Percentiles rank a stretch among this genome's conserved stretches.
Conservation (phyloP, 2,329 filamentous ascomycete species). For the Talaromyces rugulosus region DNA sequence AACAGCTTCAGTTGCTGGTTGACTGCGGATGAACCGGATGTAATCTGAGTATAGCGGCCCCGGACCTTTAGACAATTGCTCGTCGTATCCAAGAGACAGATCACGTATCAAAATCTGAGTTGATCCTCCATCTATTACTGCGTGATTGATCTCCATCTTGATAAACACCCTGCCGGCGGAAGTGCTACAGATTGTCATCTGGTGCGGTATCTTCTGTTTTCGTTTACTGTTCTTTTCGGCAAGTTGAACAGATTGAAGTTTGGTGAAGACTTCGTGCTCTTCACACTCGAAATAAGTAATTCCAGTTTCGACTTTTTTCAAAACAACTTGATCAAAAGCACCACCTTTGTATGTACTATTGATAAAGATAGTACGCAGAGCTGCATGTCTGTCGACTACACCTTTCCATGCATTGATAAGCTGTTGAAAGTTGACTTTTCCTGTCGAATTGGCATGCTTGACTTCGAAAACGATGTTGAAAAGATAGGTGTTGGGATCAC, state of each 20-base stretch:
- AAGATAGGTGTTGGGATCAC: conserved; percentile 37
- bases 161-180: conserved; percentile 27
- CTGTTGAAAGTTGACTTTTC: conserved; percentile 26
- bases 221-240: conserved; percentile 25
- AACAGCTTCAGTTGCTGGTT: conserved; percentile 23
- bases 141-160: conserved; percentile 25
- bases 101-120: conserved; percentile 12
- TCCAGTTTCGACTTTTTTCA: conserved; percentile 23
- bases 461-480: conserved; percentile 37
- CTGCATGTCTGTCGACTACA: conserved; percentile 8
- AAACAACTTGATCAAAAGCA: conserved; percentile 35
- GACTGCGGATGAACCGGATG: conserved; percentile 29
- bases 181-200: conserved; percentile 31
- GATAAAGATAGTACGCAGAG: conserved; percentile 21
- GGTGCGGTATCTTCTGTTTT: conserved; percentile 28
- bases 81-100: conserved; percentile 32
- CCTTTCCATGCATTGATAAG: conserved; percentile 17
- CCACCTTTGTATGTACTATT: conserved; percentile 31
- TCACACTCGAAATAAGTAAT: conserved; percentile 27
- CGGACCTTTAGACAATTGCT: conserved; percentile 24
- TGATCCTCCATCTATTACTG: conserved; percentile 12
- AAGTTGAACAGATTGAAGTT: conserved; percentile 7
- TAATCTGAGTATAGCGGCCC: conserved; percentile 35
- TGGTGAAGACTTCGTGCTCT: conserved; percentile 18
- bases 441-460: conserved; percentile 12